These are phyloP conservation scores for Phytopythium ostracodes DNA, from an alignment of 352 stramenopile genomes.

Conservation along the genomic window DNA sequence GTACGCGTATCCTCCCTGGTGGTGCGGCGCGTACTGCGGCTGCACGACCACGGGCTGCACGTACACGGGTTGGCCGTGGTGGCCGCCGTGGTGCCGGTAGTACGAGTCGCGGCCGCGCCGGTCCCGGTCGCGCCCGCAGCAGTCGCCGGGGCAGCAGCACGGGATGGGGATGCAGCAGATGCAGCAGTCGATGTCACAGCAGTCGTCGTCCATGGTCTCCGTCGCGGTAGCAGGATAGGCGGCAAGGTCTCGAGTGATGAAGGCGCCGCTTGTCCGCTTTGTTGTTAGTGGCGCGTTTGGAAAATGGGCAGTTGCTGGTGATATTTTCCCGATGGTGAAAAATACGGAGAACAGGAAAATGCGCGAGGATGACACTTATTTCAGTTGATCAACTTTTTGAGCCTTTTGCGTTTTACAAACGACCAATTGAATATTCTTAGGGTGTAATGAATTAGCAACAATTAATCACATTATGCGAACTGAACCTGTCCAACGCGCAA, in stretches of 20 bases:
- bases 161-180: constrained; percentile 11
- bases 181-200: constrained; percentile 9
- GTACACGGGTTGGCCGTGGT: constrained; percentile 3
- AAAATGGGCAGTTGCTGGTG: not conserved
- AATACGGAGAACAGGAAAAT: not conserved
- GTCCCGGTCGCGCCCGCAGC: constrained; percentile 7
- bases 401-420: not conserved
- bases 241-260: too few species aligned
- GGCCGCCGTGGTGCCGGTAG: not conserved
- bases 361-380: not conserved
- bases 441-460: too few species aligned
- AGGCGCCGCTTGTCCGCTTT: not conserved
- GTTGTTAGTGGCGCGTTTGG: not conserved
- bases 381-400: not conserved
- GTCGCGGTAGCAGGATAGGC: not conserved
- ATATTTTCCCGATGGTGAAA: not conserved
- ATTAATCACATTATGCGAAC: too few species aligned
- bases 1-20: too few species aligned
- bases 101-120: not conserved
- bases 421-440: too few species aligned
- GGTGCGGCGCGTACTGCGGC: constrained; percentile 7
- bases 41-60: constrained; percentile 9
- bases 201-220: not conserved
- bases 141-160: constrained; percentile 5
- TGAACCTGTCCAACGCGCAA: too few species aligned